Percentiles rank a stretch among this genome's conserved stretches.
Conservation (phyloP, 2,329 filamentous ascomycete species). For the Fusarium equiseti region DNA sequence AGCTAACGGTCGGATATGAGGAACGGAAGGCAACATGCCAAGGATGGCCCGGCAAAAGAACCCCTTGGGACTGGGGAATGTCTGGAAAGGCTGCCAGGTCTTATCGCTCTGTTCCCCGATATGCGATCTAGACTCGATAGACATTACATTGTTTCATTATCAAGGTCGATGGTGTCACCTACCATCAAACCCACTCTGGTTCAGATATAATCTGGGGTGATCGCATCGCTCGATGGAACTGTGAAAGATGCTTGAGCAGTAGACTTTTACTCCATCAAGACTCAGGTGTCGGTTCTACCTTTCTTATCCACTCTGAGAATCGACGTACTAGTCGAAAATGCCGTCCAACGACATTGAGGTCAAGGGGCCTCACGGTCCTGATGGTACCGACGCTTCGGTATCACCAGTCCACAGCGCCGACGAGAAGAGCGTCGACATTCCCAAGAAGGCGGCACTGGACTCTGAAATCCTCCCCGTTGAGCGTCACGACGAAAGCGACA, state of each 20-base stretch:
- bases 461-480: constrained; percentile 1
- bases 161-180: constrained; percentile 21
- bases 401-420: constrained; percentile 35
- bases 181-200: background rate
- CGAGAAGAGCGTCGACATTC: constrained; percentile 24
- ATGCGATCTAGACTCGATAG: constrained; percentile 5
- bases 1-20: background rate
- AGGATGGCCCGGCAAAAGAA: constrained; percentile 18
- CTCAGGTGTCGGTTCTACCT: background rate
- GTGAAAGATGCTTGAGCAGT: background rate
- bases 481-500: constrained; percentile 49
- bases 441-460: constrained; percentile 6
- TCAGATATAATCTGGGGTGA: constrained; percentile 11
- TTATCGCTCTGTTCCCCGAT: constrained; percentile 11
- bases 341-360: constrained; percentile 4
- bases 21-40: constrained; percentile 3
- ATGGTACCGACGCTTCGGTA: constrained; percentile 23
- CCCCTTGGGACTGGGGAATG: background rate
- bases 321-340: constrained; percentile 2
- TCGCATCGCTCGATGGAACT: background rate
- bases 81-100: background rate
- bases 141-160: constrained; percentile 23
- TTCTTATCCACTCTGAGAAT: background rate
- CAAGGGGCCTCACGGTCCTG: constrained; percentile 21
- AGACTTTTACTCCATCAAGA: background rate